A percentile compares a stretch with the other conserved stretches of the same genome.
Evolutionary conservation across 768 basidiomycete genomes (phyloP).

Genomic region (Holtermannia corniformis): DNA sequence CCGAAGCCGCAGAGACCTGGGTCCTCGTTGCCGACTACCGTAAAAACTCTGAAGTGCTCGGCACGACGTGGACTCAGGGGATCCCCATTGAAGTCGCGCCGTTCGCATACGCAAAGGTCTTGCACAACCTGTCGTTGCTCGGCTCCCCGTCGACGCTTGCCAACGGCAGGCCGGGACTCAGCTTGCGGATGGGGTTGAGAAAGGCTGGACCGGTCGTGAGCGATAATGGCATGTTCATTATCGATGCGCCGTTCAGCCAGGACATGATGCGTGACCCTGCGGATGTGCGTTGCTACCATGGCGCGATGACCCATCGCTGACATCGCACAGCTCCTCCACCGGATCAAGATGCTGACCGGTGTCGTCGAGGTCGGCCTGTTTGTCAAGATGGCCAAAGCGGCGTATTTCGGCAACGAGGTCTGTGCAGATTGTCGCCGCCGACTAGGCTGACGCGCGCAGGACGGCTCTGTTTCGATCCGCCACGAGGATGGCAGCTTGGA

Average conservation of each 20-base stretch:
- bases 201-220: slow-evolving; percentile 86
- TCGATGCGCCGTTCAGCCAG: slow-evolving; percentile 82
- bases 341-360: slow-evolving; percentile 89
- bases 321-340: slow-evolving; percentile 54
- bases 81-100: slow-evolving; percentile 95
- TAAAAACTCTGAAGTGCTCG: slow-evolving; percentile 75
- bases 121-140: slow-evolving; percentile 54
- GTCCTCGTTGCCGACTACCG: slow-evolving; percentile 90
- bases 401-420: slow-evolving; percentile 61
- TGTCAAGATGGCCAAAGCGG: slow-evolving; percentile 79
- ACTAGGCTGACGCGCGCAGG: slow-evolving; percentile 11
- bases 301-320: background rate
- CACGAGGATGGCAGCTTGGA: slow-evolving; percentile 18
- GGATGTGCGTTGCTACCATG: slow-evolving; percentile 44
- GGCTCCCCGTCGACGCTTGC: slow-evolving; percentile 32
- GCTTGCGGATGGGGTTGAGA: slow-evolving; percentile 84
- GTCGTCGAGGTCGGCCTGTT: slow-evolving; percentile 99
- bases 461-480: slow-evolving; percentile 24
- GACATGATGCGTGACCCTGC: slow-evolving; percentile 59
- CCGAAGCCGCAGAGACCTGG: slow-evolving; percentile 89
- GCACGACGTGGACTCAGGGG: slow-evolving; percentile 76
- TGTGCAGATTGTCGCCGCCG: slow-evolving; percentile 4
- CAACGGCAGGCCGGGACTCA: slow-evolving; percentile 46
- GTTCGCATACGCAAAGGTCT: slow-evolving; percentile 84
- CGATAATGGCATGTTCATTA: slow-evolving; percentile 95